Conservation (phyloP, 352 stramenopile genomes). For the Pythium folliculosum region DNA sequence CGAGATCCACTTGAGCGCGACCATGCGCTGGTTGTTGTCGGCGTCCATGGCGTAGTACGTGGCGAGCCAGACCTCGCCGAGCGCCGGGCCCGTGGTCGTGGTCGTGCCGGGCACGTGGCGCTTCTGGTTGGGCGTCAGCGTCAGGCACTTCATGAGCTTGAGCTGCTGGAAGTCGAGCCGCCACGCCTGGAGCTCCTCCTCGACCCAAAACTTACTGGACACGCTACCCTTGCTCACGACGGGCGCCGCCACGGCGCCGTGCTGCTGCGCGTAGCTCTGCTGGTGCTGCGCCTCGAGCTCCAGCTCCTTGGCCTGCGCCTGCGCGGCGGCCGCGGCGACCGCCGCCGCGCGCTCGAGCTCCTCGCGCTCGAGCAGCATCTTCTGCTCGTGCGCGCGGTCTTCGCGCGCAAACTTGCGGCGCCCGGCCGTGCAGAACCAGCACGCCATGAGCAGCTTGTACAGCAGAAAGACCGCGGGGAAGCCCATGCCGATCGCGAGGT, state of each 20-base stretch:
- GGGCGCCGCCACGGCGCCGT: background rate
- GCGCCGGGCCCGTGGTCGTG: constrained; percentile 36
- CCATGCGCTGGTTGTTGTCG: constrained; percentile 37
- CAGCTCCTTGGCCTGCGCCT: constrained; percentile 4
- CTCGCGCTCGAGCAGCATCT: constrained; percentile 22
- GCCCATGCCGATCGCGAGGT: constrained; percentile 22
- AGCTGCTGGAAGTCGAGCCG: constrained; percentile 63
- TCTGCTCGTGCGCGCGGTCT: constrained; percentile 22
- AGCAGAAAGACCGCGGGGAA: constrained; percentile 25
- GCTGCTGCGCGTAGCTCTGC: background rate
- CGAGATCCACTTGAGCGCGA: constrained; percentile 62
- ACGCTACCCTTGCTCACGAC: constrained; percentile 9
- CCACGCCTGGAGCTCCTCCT: constrained; percentile 70
- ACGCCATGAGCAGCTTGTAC: constrained; percentile 33
- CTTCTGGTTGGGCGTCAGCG: constrained; percentile 44
- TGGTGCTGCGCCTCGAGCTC: constrained; percentile 7
- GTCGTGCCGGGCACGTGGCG: constrained; percentile 30
- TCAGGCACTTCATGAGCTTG: constrained; percentile 61
- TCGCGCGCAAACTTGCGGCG: constrained; percentile 27
- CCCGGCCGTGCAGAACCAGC: constrained; percentile 31
- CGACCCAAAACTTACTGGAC: constrained; percentile 56
- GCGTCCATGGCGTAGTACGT: constrained; percentile 39
- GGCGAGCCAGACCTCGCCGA: constrained; percentile 62
- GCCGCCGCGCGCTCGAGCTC: constrained; percentile 19
- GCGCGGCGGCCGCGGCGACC: background rate